Base-by-base conservation (phyloP, 345 rosid species). In the Atalantia buxifolia region DNA sequence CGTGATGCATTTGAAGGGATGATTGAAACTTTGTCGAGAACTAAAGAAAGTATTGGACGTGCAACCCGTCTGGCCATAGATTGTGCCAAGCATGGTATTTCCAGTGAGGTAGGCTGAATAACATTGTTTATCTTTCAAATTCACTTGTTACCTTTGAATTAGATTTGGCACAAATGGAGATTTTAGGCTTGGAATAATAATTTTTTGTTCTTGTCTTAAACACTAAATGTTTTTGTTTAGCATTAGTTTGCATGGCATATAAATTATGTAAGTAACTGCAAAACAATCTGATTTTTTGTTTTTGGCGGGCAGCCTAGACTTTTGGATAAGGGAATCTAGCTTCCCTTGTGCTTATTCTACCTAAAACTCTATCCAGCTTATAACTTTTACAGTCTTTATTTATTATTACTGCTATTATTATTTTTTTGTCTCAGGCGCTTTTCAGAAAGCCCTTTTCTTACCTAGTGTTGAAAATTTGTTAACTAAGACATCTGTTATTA, bases 1-100 rank as follows among this genome's bases (percentile, higher is more conserved):
- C 92, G 97, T 70, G 99, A 96, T 87, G 90, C 98, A 76, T 92
- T 96, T 85, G 99, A 96, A 87, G 99, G 98, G 78, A 96, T 96
- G 99, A 86, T 94, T 80, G 99, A 92, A 93, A 96, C 98, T 73
- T 88, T 96, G 70, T 94, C 97, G 16, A 90, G 99, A 89, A 94
- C 97, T 36, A 94, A 91, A 84, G 99, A 96, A 82, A 96, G 98
- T 84, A 94, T 96, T 35, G 96, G 97, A 74, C 98, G 98, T 71
- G 98, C 98, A 48, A 92, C 98, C 55, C 98, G 99, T 73, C 94
- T 85, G 82, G 99, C 98, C 67, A 89, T 96, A 78, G 94, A 91
- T 74, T 96, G 99, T 89, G 97, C 98, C 78, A 94, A 94, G 87
- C 89, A 88, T 78, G 98, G 98, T 78, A 92, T 92, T 88, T 92